These are phyloP conservation scores for Suillus tomentosus DNA, from an alignment of 768 basidiomycete genomes.

Conservation along the genomic window DNA sequence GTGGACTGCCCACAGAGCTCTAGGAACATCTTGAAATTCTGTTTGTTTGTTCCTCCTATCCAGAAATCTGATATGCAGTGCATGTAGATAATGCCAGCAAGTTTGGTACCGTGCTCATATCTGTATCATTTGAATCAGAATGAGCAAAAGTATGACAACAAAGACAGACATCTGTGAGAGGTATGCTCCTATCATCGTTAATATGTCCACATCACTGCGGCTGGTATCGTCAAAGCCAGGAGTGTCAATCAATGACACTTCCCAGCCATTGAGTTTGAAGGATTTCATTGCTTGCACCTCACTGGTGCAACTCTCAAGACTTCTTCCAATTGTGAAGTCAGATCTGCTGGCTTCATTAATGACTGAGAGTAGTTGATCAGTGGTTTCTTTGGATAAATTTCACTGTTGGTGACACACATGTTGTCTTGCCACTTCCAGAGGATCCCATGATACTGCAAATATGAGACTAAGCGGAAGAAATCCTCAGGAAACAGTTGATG, in stretches of 20 bases:
- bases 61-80: constrained; percentile 46
- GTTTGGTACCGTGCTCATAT: constrained; percentile 20
- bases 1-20: constrained; percentile 45
- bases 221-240: constrained; percentile 61
- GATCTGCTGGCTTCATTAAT: constrained; percentile 48
- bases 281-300: constrained; percentile 40
- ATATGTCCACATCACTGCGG: constrained; percentile 47
- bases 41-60: constrained; percentile 41
- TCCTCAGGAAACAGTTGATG: too few relatives aligned
- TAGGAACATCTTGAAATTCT: constrained; percentile 44
- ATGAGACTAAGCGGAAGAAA: background rate
- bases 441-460: constrained; percentile 15
- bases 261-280: constrained; percentile 44
- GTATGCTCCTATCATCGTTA: constrained; percentile 40
- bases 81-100: constrained; percentile 47
- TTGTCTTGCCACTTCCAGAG: constrained; percentile 20
- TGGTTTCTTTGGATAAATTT: background rate
- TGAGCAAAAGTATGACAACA: too few relatives aligned
- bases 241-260: constrained; percentile 54
- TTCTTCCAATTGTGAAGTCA: constrained; percentile 39
- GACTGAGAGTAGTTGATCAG: constrained; percentile 34
- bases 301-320: constrained; percentile 46
- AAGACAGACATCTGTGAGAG: constrained; percentile 16
- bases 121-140: background rate
- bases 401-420: constrained; percentile 7